These are phyloP conservation scores for Metschnikowia peoriensis DNA, from an alignment of 805 yeast species.

Conservation along the genomic window DNA sequence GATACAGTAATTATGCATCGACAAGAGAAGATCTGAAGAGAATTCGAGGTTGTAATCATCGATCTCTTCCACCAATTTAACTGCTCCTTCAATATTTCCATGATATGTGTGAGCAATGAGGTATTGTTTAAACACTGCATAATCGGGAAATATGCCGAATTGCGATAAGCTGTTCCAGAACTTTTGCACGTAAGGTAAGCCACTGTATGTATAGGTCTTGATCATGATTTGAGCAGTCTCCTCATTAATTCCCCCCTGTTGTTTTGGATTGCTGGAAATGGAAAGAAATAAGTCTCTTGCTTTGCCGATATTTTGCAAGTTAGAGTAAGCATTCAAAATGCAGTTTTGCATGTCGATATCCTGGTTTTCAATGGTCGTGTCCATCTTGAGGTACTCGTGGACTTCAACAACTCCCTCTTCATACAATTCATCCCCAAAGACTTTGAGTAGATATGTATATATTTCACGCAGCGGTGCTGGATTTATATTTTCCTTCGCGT, in stretches of 20 bases:
- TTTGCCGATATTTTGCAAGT: slow-evolving; percentile 52
- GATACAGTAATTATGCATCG: slow-evolving; percentile 46
- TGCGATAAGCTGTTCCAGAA: slow-evolving; percentile 61
- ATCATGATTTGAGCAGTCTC: slow-evolving; percentile 68
- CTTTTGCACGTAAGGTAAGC: slow-evolving; percentile 53
- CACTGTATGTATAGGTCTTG: slow-evolving; percentile 54
- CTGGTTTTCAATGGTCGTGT: slow-evolving; percentile 46
- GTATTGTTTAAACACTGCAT: slow-evolving; percentile 55
- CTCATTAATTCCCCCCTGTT: slow-evolving; percentile 50
- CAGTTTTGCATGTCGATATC: slow-evolving; percentile 60
- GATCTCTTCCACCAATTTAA: slow-evolving; percentile 47
- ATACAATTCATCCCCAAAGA: slow-evolving; percentile 57
- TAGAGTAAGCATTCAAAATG: slow-evolving; percentile 61
- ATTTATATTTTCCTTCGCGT: slow-evolving; percentile 30
- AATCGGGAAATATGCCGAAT: slow-evolving; percentile 52
- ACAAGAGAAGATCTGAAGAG: slow-evolving; percentile 43
- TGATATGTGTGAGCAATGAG: slow-evolving; percentile 69
- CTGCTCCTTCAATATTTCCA: slow-evolving; percentile 57
- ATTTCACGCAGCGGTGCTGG: slow-evolving; percentile 38
- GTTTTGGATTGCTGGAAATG: slow-evolving; percentile 51
- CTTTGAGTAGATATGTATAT: slow-evolving; percentile 57
- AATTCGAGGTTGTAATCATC: slow-evolving; percentile 47
- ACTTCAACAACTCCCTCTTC: slow-evolving; percentile 65
- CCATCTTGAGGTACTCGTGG: slow-evolving; percentile 64
- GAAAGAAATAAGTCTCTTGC: slow-evolving; percentile 61